Conservation (phyloP, 164 flowering plant species). For the Cinnamomum micranthum region DNA sequence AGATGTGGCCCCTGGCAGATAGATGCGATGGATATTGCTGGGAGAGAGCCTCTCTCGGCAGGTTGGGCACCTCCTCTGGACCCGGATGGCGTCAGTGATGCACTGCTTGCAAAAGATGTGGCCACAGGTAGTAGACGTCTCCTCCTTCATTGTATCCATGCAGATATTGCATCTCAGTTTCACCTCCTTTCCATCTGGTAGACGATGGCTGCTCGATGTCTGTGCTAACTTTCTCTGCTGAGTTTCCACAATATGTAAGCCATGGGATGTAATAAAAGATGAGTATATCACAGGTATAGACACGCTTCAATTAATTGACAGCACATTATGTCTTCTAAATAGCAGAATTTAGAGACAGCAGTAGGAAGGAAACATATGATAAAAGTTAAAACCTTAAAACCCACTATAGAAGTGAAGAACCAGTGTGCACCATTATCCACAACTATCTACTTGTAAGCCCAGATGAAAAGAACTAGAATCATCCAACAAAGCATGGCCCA, state of each 20-base stretch:
- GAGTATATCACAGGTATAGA: neutral
- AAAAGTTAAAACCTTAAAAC: too few relatives aligned
- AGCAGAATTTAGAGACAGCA: too few relatives aligned
- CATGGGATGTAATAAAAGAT: neutral
- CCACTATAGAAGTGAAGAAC: too few relatives aligned
- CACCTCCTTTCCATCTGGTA: slow-evolving; percentile 14
- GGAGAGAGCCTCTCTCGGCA: slow-evolving; percentile 34
- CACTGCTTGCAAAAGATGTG: slow-evolving; percentile 52
- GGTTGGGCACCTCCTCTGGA: slow-evolving; percentile 41
- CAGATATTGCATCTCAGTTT: slow-evolving; percentile 40
- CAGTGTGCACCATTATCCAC: too few relatives aligned
- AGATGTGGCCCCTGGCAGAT: slow-evolving; percentile 36
- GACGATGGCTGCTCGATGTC: slow-evolving; percentile 17
- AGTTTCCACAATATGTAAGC: neutral
- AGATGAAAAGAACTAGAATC: too few relatives aligned
- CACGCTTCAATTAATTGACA: too few relatives aligned
- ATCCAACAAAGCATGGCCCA: too few relatives aligned
- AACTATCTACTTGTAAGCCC: too few relatives aligned
- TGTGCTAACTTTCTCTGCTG: slow-evolving; percentile 18
- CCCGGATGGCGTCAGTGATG: slow-evolving; percentile 31
- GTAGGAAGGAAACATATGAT: too few relatives aligned
- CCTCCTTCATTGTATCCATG: slow-evolving; percentile 41
- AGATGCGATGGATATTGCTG: slow-evolving; percentile 35
- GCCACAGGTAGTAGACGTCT: slow-evolving; percentile 49
- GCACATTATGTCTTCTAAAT: neutral